Conservation (phyloP, 441 rosid genomes). For the Bocquillonia castaneifolia region DNA sequence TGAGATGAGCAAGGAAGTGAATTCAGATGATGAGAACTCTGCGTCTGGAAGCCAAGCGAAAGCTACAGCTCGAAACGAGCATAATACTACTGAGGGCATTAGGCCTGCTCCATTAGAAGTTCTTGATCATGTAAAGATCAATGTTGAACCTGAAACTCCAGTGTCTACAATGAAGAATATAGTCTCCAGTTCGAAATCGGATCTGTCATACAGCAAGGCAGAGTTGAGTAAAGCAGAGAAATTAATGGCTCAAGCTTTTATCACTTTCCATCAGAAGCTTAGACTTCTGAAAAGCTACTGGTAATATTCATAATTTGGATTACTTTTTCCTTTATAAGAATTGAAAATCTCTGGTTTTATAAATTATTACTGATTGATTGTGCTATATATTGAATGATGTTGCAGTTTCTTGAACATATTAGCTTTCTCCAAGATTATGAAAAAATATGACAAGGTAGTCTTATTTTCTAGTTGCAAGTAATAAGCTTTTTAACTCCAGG, state of each 20-base stretch:
- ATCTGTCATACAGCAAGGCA: conserved; percentile 36
- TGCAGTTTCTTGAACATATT: conserved; percentile 66
- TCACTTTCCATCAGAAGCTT: conserved; percentile 62
- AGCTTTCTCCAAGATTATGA: conserved; percentile 72
- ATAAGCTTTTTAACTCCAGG: not conserved
- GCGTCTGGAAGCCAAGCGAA: not conserved
- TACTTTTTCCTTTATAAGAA: not conserved
- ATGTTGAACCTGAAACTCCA: conserved; percentile 55
- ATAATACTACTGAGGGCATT: conserved; percentile 9
- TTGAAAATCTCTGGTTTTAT: not conserved
- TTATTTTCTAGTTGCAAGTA: not conserved
- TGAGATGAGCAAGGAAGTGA: conserved; percentile 29
- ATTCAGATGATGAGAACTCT: conserved; percentile 16
- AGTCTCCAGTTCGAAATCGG: conserved; percentile 33
- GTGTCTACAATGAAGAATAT: conserved; percentile 42
- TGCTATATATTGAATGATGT: conserved; percentile 15
- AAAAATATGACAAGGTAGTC: conserved; percentile 80
- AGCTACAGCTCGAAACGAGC: conserved; percentile 1
- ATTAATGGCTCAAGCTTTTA: conserved; percentile 49
- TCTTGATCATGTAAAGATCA: conserved; percentile 60
- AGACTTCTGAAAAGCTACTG: conserved; percentile 59
- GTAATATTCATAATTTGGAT: conserved; percentile 28
- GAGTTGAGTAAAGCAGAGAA: conserved; percentile 60
- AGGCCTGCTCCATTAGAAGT: conserved; percentile 48
- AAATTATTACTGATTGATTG: not conserved